Conservation (phyloP, 2,329 filamentous ascomycete genomes). For the Rutstroemia sp. region DNA sequence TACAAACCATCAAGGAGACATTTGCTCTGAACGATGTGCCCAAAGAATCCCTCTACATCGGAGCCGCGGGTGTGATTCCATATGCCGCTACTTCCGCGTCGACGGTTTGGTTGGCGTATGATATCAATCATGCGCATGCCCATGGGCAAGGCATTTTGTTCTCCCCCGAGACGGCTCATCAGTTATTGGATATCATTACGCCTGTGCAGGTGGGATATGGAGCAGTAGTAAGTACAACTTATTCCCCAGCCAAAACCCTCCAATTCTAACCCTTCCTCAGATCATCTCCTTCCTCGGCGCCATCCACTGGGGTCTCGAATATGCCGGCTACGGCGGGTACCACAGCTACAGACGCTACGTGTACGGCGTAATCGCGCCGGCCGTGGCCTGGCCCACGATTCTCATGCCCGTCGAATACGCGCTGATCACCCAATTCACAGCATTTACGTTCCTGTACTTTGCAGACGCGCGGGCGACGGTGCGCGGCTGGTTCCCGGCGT, state of each 20-base stretch:
- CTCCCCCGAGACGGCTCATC: constrained; percentile 59
- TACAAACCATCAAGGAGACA: constrained; percentile 62
- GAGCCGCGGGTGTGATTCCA: constrained; percentile 72
- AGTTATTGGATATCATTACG: constrained; percentile 68
- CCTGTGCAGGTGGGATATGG: constrained; percentile 88
- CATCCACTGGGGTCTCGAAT: constrained; percentile 89
- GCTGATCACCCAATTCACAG: constrained; percentile 75
- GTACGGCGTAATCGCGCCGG: constrained; percentile 72
- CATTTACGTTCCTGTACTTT: constrained; percentile 82
- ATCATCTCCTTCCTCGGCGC: constrained; percentile 93
- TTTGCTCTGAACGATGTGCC: constrained; percentile 60
- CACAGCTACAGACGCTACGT: constrained; percentile 75
- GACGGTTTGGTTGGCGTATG: constrained; percentile 75
- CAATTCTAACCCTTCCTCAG: constrained; percentile 31
- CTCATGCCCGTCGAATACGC: constrained; percentile 79
- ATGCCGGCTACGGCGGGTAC: constrained; percentile 57
- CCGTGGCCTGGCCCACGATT: constrained; percentile 83
- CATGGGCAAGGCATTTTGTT: constrained; percentile 58
- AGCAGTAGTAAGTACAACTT: constrained; percentile 56
- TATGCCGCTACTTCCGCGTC: constrained; percentile 79
- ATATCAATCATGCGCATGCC: constrained; percentile 62
- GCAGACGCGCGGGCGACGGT: constrained; percentile 67
- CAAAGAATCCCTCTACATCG: constrained; percentile 58
- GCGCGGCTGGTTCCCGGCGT: constrained; percentile 71
- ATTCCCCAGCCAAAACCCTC: neutral